A percentile compares a stretch with the other conserved stretches of the same genome.
These are phyloP conservation scores for Hypoxylon lienhwacheense DNA, from an alignment of 495 filamentous ascomycete species.

Conservation along the genomic window DNA sequence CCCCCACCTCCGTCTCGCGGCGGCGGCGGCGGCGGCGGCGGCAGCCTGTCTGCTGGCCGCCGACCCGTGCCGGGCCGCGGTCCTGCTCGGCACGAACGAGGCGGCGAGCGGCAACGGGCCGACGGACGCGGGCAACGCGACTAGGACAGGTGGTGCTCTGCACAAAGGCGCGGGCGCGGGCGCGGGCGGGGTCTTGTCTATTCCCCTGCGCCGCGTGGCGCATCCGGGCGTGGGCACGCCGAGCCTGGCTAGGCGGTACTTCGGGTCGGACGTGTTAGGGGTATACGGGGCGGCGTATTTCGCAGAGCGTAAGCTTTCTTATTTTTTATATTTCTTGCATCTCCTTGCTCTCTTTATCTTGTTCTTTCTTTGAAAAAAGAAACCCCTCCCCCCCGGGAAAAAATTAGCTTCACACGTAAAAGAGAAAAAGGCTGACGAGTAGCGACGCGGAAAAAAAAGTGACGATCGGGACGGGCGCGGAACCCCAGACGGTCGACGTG, in stretches of 20 bases:
- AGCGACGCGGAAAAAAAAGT: too few species aligned
- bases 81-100: too few species aligned
- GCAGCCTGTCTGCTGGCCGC: too few species aligned
- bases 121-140: too few species aligned
- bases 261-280: slow-evolving; percentile 31
- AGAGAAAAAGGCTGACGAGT: not conserved
- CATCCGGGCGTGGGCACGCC: slow-evolving; percentile 31
- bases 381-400: too few species aligned
- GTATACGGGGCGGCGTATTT: slow-evolving; percentile 38
- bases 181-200: slow-evolving; percentile 17
- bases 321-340: not conserved
- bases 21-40: too few species aligned
- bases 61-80: too few species aligned
- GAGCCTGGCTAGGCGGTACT: slow-evolving; percentile 30
- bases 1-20: too few species aligned
- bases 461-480: slow-evolving; percentile 27
- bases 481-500: slow-evolving; percentile 42
- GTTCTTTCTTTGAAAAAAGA: too few species aligned
- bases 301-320: slow-evolving; percentile 29
- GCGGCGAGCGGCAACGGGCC: too few species aligned
- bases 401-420: too few species aligned
- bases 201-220: slow-evolving; percentile 29
- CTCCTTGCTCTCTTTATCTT: too few species aligned
- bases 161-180: slow-evolving; percentile 9
- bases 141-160: not conserved